Evolutionary conservation across 306 rosid genomes (phyloP).

Genomic region (Prunus fruticosa): DNA sequence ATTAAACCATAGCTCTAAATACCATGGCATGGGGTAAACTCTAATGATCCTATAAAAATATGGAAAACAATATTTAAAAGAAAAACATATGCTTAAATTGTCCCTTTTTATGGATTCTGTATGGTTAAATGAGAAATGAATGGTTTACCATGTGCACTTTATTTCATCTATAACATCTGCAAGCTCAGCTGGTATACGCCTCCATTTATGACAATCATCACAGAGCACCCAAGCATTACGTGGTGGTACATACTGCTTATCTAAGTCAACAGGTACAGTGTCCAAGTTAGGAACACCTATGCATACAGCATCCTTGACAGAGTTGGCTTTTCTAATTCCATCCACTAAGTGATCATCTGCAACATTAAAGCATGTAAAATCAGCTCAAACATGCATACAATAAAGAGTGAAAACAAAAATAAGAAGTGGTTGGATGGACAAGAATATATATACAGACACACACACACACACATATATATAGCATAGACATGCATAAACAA

Average conservation of each 20-base stretch:
- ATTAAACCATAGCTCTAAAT: background rate
- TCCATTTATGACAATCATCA: constrained; percentile 94
- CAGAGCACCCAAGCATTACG: constrained; percentile 94
- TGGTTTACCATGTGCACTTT: constrained; percentile 76
- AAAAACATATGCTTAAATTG: constrained; percentile 16
- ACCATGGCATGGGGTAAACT: background rate
- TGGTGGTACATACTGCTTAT: constrained; percentile 50
- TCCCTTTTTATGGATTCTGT: constrained; percentile 14
- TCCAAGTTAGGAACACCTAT: constrained; percentile 35
- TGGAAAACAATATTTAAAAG: background rate
- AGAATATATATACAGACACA: background rate
- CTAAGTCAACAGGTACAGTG: constrained; percentile 37
- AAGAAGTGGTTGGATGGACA: constrained; percentile 7
- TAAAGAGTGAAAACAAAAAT: constrained; percentile 12
- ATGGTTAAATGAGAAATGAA: constrained; percentile 8
- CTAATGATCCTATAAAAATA: constrained; percentile 3
- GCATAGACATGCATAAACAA: background rate
- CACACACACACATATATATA: background rate
- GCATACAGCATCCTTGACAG: constrained; percentile 31
- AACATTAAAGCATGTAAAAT: constrained; percentile 24
- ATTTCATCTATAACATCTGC: constrained; percentile 79
- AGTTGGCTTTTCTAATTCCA: constrained; percentile 31
- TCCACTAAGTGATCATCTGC: constrained; percentile 50
- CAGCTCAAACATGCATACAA: constrained; percentile 22
- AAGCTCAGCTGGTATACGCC: constrained; percentile 84